Base-by-base conservation (phyloP, 805 yeast species). In the Myxozyma lipomycoides region DNA sequence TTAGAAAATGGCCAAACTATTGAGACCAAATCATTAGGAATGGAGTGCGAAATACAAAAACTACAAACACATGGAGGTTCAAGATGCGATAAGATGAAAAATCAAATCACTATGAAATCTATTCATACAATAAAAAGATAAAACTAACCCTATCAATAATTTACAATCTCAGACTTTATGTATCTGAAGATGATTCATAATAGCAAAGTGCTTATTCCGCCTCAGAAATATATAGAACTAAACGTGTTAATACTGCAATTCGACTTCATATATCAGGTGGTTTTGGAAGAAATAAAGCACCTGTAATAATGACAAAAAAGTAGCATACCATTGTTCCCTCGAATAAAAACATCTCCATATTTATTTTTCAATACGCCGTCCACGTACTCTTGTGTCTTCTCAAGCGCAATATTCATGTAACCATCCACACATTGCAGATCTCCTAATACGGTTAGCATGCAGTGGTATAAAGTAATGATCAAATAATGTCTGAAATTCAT, bases 361-460 rank as follows among this genome's bases (percentile, higher is more conserved):
- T 69, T 71, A 55, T 76, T 78, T 34, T 76, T 78, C 40, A 66
- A 64, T 42, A 74, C 73, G 4, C 77, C 78, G 46, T 72, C 70
- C 30, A 79, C 78, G 40, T 70, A 67, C 64, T 93, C 98, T 42
- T 79, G 74, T 3, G 95, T 81, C 54, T 82, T 77, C 48, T 85
- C 88, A 58, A 93, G 75, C 1, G 91, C 95, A 43, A 93, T 84
- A 70, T 93, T 93, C 96, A 93, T 89, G 72, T 83, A 93, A 6
- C 98, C 98, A 66, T 93, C 98, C 51, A 93, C 90, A 37, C 96
- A 86, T 61, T 86, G 91, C 56, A 86, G 75, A 44, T 70, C 73
- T 4, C 84, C 72, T 68, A 43, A 12, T 21, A 25, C 19, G n/a
- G 28, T 19, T 15, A 19, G 40, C 17, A 37, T 17, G 22, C 5